phyloP scores from a whole-genome alignment of 1,284 basidiomycete species.

The Moesziomyces sp. region DNA sequence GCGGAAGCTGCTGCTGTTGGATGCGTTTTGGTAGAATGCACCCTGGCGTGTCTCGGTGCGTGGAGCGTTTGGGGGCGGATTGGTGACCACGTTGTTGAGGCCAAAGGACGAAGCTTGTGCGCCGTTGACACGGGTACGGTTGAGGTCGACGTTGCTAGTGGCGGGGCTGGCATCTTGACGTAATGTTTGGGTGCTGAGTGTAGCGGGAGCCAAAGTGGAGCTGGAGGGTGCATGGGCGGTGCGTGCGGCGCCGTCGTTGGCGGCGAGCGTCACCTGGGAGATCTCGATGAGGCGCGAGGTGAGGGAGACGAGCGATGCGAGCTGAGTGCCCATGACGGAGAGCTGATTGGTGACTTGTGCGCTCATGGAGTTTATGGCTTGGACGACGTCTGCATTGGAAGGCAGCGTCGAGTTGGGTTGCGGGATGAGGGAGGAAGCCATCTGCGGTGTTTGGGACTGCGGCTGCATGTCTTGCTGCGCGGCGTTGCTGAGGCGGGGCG shows the following conservation, averaged over 20 bases:
- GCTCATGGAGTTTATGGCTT: slow-evolving; percentile 44
- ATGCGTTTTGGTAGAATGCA: slow-evolving; percentile 22
- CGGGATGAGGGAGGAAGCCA: slow-evolving; percentile 17
- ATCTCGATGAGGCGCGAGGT: slow-evolving; percentile 47
- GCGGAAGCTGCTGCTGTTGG: slow-evolving; percentile 22
- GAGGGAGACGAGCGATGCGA: slow-evolving; percentile 42
- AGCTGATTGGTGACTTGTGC: slow-evolving; percentile 43
- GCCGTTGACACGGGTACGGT: slow-evolving; percentile 33
- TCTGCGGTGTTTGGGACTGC: slow-evolving; percentile 29
- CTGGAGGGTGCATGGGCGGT: slow-evolving; percentile 4
- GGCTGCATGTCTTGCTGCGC: slow-evolving; percentile 32
- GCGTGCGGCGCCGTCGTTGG: slow-evolving; percentile 13
- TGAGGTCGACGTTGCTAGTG: slow-evolving; percentile 24
- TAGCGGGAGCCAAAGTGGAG: not conserved
- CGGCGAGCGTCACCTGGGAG: slow-evolving; percentile 27
- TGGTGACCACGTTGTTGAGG: slow-evolving; percentile 9
- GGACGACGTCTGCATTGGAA: slow-evolving; percentile 38
- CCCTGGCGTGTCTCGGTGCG: slow-evolving; percentile 32
- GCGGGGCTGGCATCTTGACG: slow-evolving; percentile 28
- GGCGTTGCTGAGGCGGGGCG: slow-evolving; percentile 30
- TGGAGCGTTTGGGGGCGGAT: slow-evolving; percentile 6
- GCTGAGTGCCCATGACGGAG: slow-evolving; percentile 43
- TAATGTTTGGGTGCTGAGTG: slow-evolving; percentile 5
- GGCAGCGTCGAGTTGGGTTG: slow-evolving; percentile 7
- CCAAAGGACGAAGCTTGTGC: slow-evolving; percentile 18